These are phyloP conservation scores for Colletotrichum tamarilloi DNA, from an alignment of 2,329 filamentous ascomycete genomes.

Conservation along the genomic window DNA sequence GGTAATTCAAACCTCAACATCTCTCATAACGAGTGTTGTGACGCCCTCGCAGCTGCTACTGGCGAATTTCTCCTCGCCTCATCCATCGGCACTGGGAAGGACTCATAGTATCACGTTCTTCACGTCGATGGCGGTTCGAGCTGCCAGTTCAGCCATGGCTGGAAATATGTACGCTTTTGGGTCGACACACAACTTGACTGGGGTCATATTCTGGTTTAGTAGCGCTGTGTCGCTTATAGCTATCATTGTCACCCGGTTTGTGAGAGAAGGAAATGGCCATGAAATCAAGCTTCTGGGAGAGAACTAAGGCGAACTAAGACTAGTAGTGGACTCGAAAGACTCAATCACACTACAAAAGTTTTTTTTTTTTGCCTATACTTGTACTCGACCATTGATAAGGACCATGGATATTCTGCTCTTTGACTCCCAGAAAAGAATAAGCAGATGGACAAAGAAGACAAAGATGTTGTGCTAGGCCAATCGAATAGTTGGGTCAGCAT, in stretches of 20 bases:
- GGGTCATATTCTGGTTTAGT: neutral
- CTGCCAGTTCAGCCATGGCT: neutral
- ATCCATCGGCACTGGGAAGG: neutral
- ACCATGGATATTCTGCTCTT: too few relatives aligned
- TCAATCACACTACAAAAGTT: too few relatives aligned
- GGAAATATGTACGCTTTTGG: neutral
- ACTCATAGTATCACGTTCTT: neutral
- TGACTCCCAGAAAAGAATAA: too few relatives aligned
- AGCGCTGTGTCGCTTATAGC: neutral
- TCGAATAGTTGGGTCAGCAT: too few relatives aligned
- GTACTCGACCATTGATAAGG: too few relatives aligned
- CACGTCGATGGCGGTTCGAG: neutral
- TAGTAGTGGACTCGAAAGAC: too few relatives aligned
- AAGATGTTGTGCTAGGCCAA: too few relatives aligned
- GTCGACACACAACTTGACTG: neutral
- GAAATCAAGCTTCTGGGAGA: neutral
- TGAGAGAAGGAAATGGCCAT: slow-evolving; percentile 5
- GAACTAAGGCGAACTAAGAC: neutral
- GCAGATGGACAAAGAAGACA: too few relatives aligned
- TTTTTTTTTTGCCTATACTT: too few relatives aligned
- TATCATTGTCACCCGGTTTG: neutral
- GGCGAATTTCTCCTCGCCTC: neutral
- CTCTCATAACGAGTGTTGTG: neutral
- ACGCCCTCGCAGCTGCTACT: neutral
- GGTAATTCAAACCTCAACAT: neutral